Base-by-base conservation (phyloP, 257 asterid species). In the Cinchona pubescens region DNA sequence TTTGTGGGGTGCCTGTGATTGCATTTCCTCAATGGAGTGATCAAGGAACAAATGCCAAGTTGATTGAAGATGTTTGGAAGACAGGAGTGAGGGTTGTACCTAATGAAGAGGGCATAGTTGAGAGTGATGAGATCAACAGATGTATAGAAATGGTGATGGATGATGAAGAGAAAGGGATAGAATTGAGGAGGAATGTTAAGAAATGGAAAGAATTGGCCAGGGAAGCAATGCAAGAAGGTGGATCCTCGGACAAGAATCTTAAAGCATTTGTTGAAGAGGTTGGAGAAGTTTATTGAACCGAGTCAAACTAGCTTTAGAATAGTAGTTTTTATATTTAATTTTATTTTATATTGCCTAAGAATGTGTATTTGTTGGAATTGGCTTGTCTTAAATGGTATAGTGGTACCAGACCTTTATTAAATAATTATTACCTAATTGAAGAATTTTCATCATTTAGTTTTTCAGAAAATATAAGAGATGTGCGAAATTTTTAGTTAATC, bases 1-100 rank as follows among this genome's bases (percentile, higher is more conserved):
- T 35, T 38, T 40, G 60, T 25, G 84, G 82, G 21, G 34, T 81
- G 35, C 79, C 82, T 2, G 72, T 81, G 3, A 74, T 81, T 40
- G 81, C 79, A 16, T 72, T 48, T 68, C 84, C 84, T 40, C 78
- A 72, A 1, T 76, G 81, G 84, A 76, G 72, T 11, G 84, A 81
- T 53, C 84, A 81, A 77, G 76, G 75, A 7, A 76, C 81, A 1
- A 81, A 76, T 21, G 78, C 84, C 0, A 81, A 81, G 56, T 29
- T 81, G 14, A 42, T 81, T 16, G 69, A 67, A 59, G 79, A 68
- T 74, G 71, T 73, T 14, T 78, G 82, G 74, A 68, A 71, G 79
- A 55, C 58, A 8, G 79, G 82, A 43, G 79, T 68, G 3, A 73
- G 76, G 63, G 21, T 76, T 19, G 49, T 21, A 53, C 60, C 18